Conservation (phyloP, 192 early-diverging fungal genomes). For the Pecoramyces ruminantium region DNA sequence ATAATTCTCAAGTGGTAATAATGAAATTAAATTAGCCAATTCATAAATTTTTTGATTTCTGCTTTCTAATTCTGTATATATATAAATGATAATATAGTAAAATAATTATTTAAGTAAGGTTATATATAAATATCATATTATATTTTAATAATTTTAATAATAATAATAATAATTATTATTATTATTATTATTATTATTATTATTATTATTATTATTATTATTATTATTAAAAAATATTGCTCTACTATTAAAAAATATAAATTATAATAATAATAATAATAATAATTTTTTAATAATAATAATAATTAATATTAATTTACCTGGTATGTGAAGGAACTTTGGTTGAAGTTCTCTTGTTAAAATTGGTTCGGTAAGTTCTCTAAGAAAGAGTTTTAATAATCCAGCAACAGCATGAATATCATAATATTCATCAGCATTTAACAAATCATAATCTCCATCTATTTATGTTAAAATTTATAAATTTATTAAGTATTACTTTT, state of each 20-base stretch:
- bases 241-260: too few species aligned
- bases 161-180: too few species aligned
- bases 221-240: too few species aligned
- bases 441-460: conserved; percentile 60
- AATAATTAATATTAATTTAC: too few species aligned
- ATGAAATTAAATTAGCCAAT: conserved; percentile 57
- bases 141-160: too few species aligned
- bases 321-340: conserved; percentile 68
- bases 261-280: conserved; percentile 3
- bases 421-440: conserved; percentile 41
- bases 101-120: too few species aligned
- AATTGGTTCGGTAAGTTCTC: conserved; percentile 75
- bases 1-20: conserved; percentile 76
- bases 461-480: too few species aligned
- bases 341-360: conserved; percentile 73
- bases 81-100: too few species aligned
- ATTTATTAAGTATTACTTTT: too few species aligned
- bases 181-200: too few species aligned
- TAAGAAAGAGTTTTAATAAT: conserved; percentile 75
- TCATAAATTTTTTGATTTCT: conserved; percentile 65
- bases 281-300: not conserved
- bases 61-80: conserved; percentile 44
- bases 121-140: too few species aligned
- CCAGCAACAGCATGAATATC: conserved; percentile 92
- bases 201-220: too few species aligned